Percentiles rank a stretch among this genome's conserved stretches.
These are phyloP conservation scores for Suillus brevipes DNA, from an alignment of 768 basidiomycete genomes.

Conservation along the genomic window DNA sequence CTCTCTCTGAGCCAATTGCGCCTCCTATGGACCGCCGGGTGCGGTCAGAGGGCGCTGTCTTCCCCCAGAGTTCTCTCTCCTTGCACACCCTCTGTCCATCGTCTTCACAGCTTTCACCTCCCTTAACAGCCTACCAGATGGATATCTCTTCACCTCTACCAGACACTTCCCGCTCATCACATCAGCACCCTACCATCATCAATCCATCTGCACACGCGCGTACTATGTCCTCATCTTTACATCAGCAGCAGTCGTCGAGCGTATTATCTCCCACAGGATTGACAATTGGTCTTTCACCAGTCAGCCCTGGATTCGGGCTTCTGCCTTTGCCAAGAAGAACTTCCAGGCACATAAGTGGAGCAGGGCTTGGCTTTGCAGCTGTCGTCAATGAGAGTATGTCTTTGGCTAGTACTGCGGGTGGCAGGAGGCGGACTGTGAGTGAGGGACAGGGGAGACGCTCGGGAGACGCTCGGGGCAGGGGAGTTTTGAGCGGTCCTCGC, in stretches of 20 bases:
- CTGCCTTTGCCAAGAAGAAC: conserved; percentile 51
- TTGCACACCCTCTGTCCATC: conserved; percentile 4
- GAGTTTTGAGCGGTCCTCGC: conserved; percentile 10
- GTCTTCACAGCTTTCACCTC: conserved; percentile 3
- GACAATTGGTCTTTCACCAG: conserved; percentile 73
- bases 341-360: conserved; percentile 40
- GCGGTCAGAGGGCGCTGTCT: conserved; percentile 10
- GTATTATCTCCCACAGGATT: conserved; percentile 44
- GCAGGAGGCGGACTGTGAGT: conserved; percentile 51
- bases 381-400: conserved; percentile 24
- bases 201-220: conserved; percentile 3
- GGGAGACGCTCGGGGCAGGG: conserved; percentile 13
- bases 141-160: not conserved
- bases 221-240: conserved; percentile 7
- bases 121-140: not conserved
- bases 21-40: conserved; percentile 16
- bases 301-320: conserved; percentile 78
- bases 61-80: conserved; percentile 9
- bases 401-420: conserved; percentile 14
- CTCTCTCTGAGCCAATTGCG: conserved; percentile 10
- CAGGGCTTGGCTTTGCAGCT: conserved; percentile 29
- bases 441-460: conserved; percentile 36
- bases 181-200: not conserved
- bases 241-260: conserved; percentile 8
- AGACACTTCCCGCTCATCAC: conserved; percentile 5